Evolutionary conservation across 163 green algal genomes (phyloP).

Genomic region (Scenedesmus sp.): DNA sequence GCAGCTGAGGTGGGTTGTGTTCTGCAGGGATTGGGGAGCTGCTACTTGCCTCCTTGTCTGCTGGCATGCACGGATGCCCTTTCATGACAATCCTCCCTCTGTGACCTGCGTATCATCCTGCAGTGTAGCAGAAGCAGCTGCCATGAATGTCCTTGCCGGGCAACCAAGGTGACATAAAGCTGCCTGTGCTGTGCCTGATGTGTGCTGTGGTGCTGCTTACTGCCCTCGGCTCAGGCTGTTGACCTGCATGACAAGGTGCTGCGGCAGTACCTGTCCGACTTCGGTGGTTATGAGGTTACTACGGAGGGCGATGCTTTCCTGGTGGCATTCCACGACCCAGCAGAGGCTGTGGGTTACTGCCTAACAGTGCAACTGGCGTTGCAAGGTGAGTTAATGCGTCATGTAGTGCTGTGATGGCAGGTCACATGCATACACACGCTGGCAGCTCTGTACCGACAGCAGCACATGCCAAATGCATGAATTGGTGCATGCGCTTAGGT

Average conservation of each 20-base stretch:
- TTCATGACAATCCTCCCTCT: too few species aligned
- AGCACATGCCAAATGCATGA: background rate
- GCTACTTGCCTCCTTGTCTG: background rate
- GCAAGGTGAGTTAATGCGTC: conserved; percentile 32
- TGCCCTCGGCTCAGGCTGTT: background rate
- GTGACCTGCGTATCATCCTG: background rate
- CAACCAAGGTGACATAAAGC: too few species aligned
- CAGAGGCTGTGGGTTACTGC: conserved; percentile 70
- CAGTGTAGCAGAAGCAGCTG: background rate
- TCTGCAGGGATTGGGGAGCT: background rate
- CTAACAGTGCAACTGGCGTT: conserved; percentile 65
- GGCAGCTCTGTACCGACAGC: too few species aligned
- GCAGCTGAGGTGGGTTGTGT: conserved; percentile 6
- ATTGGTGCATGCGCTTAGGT: too few species aligned
- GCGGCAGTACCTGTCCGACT: conserved; percentile 47
- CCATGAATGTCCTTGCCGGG: background rate
- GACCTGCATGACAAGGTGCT: conserved; percentile 62
- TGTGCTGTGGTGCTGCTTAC: conserved; percentile 43
- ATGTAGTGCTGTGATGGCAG: background rate
- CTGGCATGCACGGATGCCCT: background rate
- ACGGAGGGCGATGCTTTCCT: conserved; percentile 80
- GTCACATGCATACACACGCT: background rate
- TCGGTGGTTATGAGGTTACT: conserved; percentile 62
- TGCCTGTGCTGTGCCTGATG: background rate
- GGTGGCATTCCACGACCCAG: conserved; percentile 71